Evolutionary conservation across 257 asterid genomes (phyloP).

Genomic region (Gynochthodes officinalis): DNA sequence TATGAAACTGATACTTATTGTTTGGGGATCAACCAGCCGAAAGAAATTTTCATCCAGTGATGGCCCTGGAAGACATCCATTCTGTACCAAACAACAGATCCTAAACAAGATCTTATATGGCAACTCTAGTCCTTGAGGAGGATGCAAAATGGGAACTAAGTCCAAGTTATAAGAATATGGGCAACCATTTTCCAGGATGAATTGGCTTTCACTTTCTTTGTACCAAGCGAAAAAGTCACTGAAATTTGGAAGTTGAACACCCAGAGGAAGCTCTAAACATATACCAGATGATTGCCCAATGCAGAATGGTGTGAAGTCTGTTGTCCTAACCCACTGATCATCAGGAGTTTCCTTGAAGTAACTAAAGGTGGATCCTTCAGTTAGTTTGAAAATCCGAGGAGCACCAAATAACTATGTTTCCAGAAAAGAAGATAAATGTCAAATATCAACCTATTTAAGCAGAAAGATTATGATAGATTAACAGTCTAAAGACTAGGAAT

Average conservation of each 20-base stretch:
- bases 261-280: constrained; percentile 59
- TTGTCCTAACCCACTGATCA: constrained; percentile 88
- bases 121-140: constrained; percentile 40
- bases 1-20: constrained; percentile 32
- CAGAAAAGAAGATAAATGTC: constrained; percentile 1
- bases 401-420: constrained; percentile 61
- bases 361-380: constrained; percentile 26
- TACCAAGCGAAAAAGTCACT: constrained; percentile 49
- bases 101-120: constrained; percentile 65
- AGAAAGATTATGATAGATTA: not conserved
- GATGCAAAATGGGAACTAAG: constrained; percentile 66
- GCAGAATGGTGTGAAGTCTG: constrained; percentile 58
- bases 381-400: constrained; percentile 70
- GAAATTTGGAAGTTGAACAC: constrained; percentile 59
- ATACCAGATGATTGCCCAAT: constrained; percentile 87
- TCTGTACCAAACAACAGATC: constrained; percentile 67
- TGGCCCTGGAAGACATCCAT: constrained; percentile 81
- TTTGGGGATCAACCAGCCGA: constrained; percentile 45
- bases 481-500: not conserved
- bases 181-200: constrained; percentile 35
- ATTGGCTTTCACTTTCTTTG: constrained; percentile 39
- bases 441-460: not conserved
- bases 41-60: constrained; percentile 49
- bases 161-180: constrained; percentile 39
- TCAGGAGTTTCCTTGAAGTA: constrained; percentile 48